phyloP scores from a whole-genome alignment of 179 eudicot genomes.

The Nepenthes alata region DNA sequence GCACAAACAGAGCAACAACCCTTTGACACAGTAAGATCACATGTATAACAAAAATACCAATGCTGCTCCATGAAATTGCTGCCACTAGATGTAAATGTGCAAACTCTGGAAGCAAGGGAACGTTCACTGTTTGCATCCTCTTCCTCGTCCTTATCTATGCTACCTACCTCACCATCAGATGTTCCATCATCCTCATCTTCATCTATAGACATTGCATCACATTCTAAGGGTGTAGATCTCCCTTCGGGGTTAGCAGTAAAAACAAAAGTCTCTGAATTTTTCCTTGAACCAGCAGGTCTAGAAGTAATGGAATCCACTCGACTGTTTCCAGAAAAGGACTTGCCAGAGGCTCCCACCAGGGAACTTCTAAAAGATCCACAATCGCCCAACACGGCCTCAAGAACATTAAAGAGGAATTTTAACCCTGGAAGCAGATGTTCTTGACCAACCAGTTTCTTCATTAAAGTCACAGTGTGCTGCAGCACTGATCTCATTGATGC shows the following conservation, averaged over 20 bases:
- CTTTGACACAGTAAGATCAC: constrained; percentile 95
- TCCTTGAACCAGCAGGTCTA: constrained; percentile 54
- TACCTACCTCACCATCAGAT: constrained; percentile 88
- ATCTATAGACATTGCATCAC: constrained; percentile 95
- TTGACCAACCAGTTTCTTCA: constrained; percentile 70
- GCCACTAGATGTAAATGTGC: constrained; percentile 98
- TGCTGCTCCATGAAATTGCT: constrained; percentile 99
- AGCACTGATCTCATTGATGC: constrained; percentile 56
- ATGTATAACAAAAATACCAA: constrained; percentile 98
- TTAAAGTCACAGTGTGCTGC: constrained; percentile 49
- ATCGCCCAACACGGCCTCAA: constrained; percentile 50
- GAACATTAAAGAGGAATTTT: constrained; percentile 68
- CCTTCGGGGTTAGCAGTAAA: constrained; percentile 70
- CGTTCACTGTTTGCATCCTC: constrained; percentile 85
- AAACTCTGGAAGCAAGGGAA: constrained; percentile 94
- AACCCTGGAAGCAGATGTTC: constrained; percentile 77
- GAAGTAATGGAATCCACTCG: constrained; percentile 34
- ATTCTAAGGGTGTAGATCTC: constrained; percentile 56
- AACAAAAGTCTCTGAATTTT: constrained; percentile 54
- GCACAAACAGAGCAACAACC: constrained; percentile 99
- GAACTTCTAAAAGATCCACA: constrained; percentile 41
- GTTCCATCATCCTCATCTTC: constrained; percentile 99
- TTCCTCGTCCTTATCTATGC: constrained; percentile 88
- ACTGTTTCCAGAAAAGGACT: constrained; percentile 34
- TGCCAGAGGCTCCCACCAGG: constrained; percentile 40